These are phyloP conservation scores for Fusarium caatingaense DNA, from an alignment of 2,329 filamentous ascomycete species.

Conservation along the genomic window DNA sequence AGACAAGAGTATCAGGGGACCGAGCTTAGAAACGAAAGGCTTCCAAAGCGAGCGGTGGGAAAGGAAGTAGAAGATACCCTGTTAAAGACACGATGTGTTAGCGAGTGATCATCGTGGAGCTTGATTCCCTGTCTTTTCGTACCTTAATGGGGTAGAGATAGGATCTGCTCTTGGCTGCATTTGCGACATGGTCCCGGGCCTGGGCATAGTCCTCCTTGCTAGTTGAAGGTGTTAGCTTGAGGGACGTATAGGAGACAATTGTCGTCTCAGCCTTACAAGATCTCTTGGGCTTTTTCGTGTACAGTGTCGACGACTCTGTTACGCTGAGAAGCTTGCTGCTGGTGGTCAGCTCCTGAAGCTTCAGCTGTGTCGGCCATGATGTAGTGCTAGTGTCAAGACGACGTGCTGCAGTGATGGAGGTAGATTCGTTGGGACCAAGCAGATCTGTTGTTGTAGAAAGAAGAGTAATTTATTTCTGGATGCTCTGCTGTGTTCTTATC, in stretches of 20 bases:
- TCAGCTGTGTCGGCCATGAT: conserved; percentile 44
- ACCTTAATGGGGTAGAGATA: conserved; percentile 88
- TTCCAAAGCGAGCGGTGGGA: conserved; percentile 68
- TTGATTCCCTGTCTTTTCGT: conserved; percentile 17
- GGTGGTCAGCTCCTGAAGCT: conserved; percentile 36
- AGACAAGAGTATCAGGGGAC: conserved; percentile 75
- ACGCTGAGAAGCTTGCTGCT: conserved; percentile 38
- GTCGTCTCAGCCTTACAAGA: conserved; percentile 53
- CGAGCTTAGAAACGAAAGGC: conserved; percentile 66
- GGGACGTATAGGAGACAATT: background rate
- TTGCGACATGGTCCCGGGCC: conserved; percentile 70
- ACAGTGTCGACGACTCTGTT: conserved; percentile 54
- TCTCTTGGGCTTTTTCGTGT: conserved; percentile 61
- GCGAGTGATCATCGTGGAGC: background rate
- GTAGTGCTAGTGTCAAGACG: background rate
- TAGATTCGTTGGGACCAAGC: background rate
- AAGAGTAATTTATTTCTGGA: background rate
- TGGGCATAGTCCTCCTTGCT: conserved; percentile 78
- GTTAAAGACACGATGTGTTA: conserved; percentile 23
- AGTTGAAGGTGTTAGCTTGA: conserved; percentile 18
- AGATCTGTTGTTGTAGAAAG: background rate
- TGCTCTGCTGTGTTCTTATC: conserved; percentile 20
- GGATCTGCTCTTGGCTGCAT: conserved; percentile 79
- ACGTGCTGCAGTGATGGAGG: background rate
- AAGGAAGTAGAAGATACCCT: conserved; percentile 71